These are phyloP conservation scores for Backusella tarrabulga DNA, from an alignment of 192 early-diverging fungal genomes.

Conservation along the genomic window DNA sequence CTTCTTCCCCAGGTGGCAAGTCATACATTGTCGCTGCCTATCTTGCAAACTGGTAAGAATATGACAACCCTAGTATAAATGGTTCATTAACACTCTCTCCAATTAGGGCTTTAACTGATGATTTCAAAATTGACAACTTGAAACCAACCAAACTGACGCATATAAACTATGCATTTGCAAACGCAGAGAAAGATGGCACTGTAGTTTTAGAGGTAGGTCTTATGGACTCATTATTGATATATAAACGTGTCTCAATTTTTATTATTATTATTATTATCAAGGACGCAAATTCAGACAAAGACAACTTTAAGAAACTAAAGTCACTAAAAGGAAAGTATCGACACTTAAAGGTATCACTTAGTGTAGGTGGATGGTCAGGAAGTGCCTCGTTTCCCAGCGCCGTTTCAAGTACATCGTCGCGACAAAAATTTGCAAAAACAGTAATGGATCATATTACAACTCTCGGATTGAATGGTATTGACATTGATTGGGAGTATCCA, in stretches of 20 bases:
- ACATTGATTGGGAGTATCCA: slow-evolving; percentile 82
- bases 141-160: slow-evolving; percentile 63
- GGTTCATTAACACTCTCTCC: too few relatives aligned
- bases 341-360: slow-evolving; percentile 67
- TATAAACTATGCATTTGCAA: slow-evolving; percentile 78
- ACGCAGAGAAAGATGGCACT: slow-evolving; percentile 57
- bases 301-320: slow-evolving; percentile 61
- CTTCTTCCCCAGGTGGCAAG: neutral
- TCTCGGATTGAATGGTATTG: slow-evolving; percentile 53
- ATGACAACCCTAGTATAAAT: too few relatives aligned
- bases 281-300: slow-evolving; percentile 76
- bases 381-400: slow-evolving; percentile 67
- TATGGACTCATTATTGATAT: neutral
- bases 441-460: slow-evolving; percentile 42
- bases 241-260: too few relatives aligned
- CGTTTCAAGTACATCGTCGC: slow-evolving; percentile 42
- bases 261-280: neutral
- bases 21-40: slow-evolving; percentile 23
- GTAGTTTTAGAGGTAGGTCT: slow-evolving; percentile 52
- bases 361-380: slow-evolving; percentile 77
- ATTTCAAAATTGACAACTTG: slow-evolving; percentile 58
- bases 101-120: slow-evolving; percentile 65
- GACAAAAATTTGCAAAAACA: slow-evolving; percentile 58
- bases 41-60: slow-evolving; percentile 26
- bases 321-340: slow-evolving; percentile 66